Evolutionary conservation across 192 early-diverging fungal species (phyloP).

Genomic region (Backusella parvicylindrica): DNA sequence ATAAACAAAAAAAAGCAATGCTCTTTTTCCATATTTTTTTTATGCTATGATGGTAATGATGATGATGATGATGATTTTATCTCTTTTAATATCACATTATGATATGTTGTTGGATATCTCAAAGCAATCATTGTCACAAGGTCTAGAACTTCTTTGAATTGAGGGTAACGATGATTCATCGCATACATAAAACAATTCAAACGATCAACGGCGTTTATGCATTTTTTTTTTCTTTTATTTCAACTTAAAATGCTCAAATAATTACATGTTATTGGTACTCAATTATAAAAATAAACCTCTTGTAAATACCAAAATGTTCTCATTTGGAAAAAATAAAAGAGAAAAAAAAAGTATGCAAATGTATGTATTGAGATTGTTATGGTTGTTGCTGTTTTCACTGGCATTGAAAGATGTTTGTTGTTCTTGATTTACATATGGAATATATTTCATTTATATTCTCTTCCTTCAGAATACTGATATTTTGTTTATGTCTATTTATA

Average conservation of each 20-base stretch:
- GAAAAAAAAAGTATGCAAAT: not conserved
- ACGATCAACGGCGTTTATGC: not conserved
- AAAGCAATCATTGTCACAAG: not conserved
- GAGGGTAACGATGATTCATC: not conserved
- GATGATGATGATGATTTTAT: too few relatives aligned
- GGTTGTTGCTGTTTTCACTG: not conserved
- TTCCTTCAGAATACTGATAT: too few relatives aligned
- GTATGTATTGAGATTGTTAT: not conserved
- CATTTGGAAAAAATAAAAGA: not conserved
- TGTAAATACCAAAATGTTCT: not conserved
- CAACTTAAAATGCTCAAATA: not conserved
- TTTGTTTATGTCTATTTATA: not conserved
- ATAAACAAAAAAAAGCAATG: not conserved
- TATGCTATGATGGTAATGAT: not conserved
- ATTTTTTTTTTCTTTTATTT: not conserved
- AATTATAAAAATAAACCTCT: not conserved
- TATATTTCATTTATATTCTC: not conserved
- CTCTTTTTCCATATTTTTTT: not conserved
- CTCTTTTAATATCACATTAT: not conserved
- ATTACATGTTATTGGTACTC: not conserved
- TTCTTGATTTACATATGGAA: not conserved
- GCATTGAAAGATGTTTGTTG: not conserved
- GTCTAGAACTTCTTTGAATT: not conserved
- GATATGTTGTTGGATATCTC: not conserved
- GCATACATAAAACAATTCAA: not conserved